A percentile compares a stretch with the other conserved stretches of the same genome.
phyloP scores from a whole-genome alignment of 2,329 filamentous ascomycete genomes.

The Botrytis hyacinthi region DNA sequence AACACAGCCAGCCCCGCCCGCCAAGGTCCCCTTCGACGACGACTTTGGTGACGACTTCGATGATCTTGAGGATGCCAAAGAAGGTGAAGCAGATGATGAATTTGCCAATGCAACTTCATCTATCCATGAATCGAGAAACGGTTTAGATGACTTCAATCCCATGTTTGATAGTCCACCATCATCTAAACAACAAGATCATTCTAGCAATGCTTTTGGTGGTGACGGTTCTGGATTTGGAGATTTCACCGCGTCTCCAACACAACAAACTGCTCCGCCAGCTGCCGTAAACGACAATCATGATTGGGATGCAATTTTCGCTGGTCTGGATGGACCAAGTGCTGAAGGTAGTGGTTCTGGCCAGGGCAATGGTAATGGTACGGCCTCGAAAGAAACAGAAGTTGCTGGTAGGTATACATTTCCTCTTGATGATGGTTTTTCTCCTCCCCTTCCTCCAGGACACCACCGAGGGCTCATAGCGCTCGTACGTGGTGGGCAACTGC shows the following conservation, averaged over 20 bases:
- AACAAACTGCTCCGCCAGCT: slow-evolving; percentile 42
- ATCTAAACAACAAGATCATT: slow-evolving; percentile 35
- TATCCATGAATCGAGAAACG: slow-evolving; percentile 52
- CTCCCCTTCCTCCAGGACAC: no score
- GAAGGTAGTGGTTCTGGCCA: slow-evolving; percentile 21
- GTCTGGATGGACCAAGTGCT: slow-evolving; percentile 58
- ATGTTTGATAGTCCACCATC: slow-evolving; percentile 66
- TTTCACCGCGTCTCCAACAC: slow-evolving; percentile 50
- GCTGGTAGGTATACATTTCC: background rate
- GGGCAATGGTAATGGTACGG: slow-evolving; percentile 30
- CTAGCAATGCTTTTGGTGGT: slow-evolving; percentile 33
- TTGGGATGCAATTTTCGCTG: slow-evolving; percentile 93
- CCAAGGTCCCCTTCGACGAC: slow-evolving; percentile 63
- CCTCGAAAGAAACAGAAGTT: slow-evolving; percentile 27
- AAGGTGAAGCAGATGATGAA: slow-evolving; percentile 75
- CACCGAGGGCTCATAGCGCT: no score
- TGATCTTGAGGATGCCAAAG: slow-evolving; percentile 79
- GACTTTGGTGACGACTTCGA: slow-evolving; percentile 76
- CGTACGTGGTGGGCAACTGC: no score
- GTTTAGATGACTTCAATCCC: slow-evolving; percentile 75
- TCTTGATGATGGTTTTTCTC: background rate
- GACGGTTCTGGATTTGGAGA: slow-evolving; percentile 42
- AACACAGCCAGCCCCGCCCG: slow-evolving; percentile 39
- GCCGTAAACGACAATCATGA: slow-evolving; percentile 61
- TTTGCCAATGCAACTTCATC: slow-evolving; percentile 65